phyloP scores from a whole-genome alignment of 345 rosid species.

The Arabidopsis thaliana region TAIR10.1 NC_003070.9:19694001-19694500 shows the following conservation, averaged over 20 bases:
- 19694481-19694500: neutral
- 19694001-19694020: neutral
- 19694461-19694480: neutral
- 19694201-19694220: neutral
- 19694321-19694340: neutral
- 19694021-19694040: constrained; percentile 21
- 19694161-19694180: neutral
- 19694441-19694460: neutral
- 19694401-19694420: neutral
- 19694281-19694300: neutral
- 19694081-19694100: constrained; percentile 35
- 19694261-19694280: neutral
- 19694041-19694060: constrained; percentile 24
- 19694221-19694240: neutral
- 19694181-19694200: neutral
- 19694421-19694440: neutral
- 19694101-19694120: constrained; percentile 22
- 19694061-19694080: constrained; percentile 27
- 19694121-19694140: constrained; percentile 33
- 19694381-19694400: too few species aligned
- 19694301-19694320: neutral
- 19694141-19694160: constrained; percentile 7
- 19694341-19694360: neutral
- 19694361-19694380: neutral
- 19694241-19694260: neutral